A percentile compares a stretch with the other conserved stretches of the same genome.
These are phyloP conservation scores for Warburgia ugandensis DNA, from an alignment of 164 flowering plant genomes.

Conservation along the genomic window DNA sequence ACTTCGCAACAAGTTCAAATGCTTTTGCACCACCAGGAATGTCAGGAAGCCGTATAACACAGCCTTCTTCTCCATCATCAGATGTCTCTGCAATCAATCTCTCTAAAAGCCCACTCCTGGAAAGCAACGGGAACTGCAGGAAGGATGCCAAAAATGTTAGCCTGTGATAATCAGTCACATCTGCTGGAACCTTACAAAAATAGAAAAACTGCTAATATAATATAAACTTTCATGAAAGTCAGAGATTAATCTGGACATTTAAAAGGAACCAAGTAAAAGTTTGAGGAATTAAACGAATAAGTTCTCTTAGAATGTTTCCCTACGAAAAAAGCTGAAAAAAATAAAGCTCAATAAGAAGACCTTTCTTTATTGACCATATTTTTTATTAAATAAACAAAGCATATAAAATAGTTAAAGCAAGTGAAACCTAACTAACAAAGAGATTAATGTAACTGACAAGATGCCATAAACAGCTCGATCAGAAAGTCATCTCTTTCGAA, in stretches of 20 bases:
- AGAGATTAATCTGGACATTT: background rate
- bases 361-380: background rate
- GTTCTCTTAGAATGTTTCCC: background rate
- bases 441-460: too few species aligned
- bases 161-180: background rate
- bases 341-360: background rate
- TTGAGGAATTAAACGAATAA: background rate
- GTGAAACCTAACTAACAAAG: background rate
- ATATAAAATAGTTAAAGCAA: too few species aligned
- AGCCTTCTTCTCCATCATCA: constrained; percentile 45
- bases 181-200: background rate
- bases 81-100: constrained; percentile 64
- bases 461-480: too few species aligned
- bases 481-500: too few species aligned
- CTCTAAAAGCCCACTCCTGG: constrained; percentile 82
- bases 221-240: background rate
- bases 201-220: background rate
- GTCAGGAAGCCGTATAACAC: constrained; percentile 47
- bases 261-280: background rate
- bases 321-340: background rate
- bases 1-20: constrained; percentile 84
- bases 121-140: constrained; percentile 85
- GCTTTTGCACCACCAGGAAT: constrained; percentile 83
- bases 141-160: background rate
- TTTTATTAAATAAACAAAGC: background rate